Percentiles rank a stretch among this genome's conserved stretches.
Conservation (phyloP, 495 filamentous ascomycete genomes). For the Symbiotaphrina buchneri region DNA sequence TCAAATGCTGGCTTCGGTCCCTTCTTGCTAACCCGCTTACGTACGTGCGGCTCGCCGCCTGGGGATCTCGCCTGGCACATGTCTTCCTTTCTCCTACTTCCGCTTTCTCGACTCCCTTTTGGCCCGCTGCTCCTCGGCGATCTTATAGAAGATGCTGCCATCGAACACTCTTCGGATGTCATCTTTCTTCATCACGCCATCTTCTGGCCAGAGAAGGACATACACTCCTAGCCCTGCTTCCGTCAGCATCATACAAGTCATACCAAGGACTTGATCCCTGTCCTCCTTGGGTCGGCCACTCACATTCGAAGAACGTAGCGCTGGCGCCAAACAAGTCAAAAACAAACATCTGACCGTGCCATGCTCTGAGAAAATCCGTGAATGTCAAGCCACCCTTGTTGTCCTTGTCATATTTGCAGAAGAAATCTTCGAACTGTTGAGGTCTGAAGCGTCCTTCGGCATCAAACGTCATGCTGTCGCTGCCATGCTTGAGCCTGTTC, state of each 20-base stretch:
- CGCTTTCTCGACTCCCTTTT: not conserved
- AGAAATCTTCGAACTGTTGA: constrained; percentile 33
- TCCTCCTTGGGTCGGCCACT: constrained; percentile 3
- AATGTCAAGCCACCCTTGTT: constrained; percentile 10
- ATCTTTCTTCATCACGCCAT: constrained; percentile 22
- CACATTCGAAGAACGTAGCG: constrained; percentile 18
- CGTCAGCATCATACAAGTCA: no score
- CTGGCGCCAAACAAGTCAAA: constrained; percentile 23
- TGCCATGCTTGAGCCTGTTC: constrained; percentile 36
- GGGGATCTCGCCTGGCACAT: no score
- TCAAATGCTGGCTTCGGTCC: no score
- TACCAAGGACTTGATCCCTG: constrained; percentile 1
- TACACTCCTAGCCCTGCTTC: constrained; percentile 23
- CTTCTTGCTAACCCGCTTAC: no score
- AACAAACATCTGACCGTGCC: constrained; percentile 18
- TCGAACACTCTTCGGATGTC: constrained; percentile 20
- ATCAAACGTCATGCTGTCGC: constrained; percentile 26
- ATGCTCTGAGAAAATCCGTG: constrained; percentile 11
- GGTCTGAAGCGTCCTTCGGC: constrained; percentile 29
- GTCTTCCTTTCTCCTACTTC: no score
- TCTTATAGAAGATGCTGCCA: constrained; percentile 17
- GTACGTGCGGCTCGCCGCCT: no score
- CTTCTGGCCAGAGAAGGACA: constrained; percentile 21
- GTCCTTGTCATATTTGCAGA: constrained; percentile 24
- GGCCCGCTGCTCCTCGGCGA: not conserved